Evolutionary conservation across 139 green algal genomes (phyloP).

Genomic region (Nannochloris sp.): DNA sequence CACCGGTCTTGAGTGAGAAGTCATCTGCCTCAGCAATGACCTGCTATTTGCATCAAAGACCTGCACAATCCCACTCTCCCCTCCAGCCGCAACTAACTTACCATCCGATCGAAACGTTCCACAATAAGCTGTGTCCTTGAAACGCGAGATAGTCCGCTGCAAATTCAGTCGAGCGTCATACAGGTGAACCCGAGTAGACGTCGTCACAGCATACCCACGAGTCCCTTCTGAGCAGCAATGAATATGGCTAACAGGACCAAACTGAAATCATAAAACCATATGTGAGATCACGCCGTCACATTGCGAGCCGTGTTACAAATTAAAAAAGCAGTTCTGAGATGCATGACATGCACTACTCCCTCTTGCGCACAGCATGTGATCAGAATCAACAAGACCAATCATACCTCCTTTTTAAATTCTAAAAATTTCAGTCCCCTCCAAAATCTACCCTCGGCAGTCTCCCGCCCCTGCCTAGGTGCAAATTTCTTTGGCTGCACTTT

Average conservation of each 20-base stretch:
- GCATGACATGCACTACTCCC: too few species aligned
- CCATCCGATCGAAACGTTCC: conserved; percentile 74
- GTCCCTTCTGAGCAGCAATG: conserved; percentile 63
- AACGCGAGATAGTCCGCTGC: conserved; percentile 55
- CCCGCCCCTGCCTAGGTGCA: conserved; percentile 41
- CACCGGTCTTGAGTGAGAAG: conserved; percentile 61
- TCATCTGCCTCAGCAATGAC: conserved; percentile 76
- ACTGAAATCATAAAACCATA: conserved; percentile 28
- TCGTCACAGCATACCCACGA: conserved; percentile 74
- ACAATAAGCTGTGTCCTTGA: conserved; percentile 82
- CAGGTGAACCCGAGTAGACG: conserved; percentile 57
- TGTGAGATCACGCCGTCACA: not conserved
- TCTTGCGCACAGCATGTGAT: not conserved
- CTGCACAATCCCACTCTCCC: conserved; percentile 78
- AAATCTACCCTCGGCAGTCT: conserved; percentile 79
- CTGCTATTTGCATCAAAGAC: conserved; percentile 75
- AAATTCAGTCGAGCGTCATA: conserved; percentile 47
- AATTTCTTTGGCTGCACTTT: conserved; percentile 61
- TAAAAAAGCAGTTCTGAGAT: too few species aligned
- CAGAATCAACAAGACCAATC: not conserved
- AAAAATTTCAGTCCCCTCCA: conserved; percentile 64
- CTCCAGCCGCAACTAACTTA: conserved; percentile 71
- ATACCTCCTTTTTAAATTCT: conserved; percentile 55
- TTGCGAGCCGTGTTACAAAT: too few species aligned
- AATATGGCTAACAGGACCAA: conserved; percentile 68